Evolutionary conservation across 2,329 filamentous ascomycete genomes (phyloP), one percentile per base, ranked within the genome.

Genomic region (Tricladium varicosporioides): DNA sequence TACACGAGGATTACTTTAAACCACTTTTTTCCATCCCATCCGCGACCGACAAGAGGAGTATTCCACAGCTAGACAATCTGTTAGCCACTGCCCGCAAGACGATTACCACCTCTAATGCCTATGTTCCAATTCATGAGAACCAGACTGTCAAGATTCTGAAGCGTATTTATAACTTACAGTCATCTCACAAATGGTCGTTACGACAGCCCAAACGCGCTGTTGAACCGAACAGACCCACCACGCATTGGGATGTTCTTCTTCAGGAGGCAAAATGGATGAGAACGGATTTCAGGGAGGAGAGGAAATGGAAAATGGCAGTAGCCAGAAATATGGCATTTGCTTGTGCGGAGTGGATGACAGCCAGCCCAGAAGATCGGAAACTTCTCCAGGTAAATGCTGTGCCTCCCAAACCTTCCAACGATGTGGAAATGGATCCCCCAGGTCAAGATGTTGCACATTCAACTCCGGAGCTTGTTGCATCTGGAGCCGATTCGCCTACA

Each of bases 191-290:
- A 67, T 97, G 94, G 93, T 94, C 92, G 5, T 74, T 99, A 48
- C 83, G 93, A 52, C 94, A 99, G 69, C 85, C 92, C 45, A 91
- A 95, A 69, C 88, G 92, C 56, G 89, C 86, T 42, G 80, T 86
- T 1, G 94, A 99, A 72, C 92, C 93, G 4, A 80, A 83, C 3
- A 84, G 91, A 40, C 87, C 87, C 15, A 81, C 84, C 1, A 86
- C 88, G 1, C 93, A 97, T 65, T 90, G 87, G 83, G 94, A 99
- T 73, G 81, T 93, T 52, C 72, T 97, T 54, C 76, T 99, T 32
- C 83, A 92, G 64, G 92, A 99, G 75, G 91, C 93, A 83, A 96
- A 92, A 72, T 97, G 93, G 93, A 95, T 99, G 91, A 85, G 92
- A 51, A 97, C 92, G 1, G 94, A 99, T 73, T 97, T 97, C 68